Evolutionary conservation across 441 rosid species (phyloP).

Genomic region (Croton laevigatus): DNA sequence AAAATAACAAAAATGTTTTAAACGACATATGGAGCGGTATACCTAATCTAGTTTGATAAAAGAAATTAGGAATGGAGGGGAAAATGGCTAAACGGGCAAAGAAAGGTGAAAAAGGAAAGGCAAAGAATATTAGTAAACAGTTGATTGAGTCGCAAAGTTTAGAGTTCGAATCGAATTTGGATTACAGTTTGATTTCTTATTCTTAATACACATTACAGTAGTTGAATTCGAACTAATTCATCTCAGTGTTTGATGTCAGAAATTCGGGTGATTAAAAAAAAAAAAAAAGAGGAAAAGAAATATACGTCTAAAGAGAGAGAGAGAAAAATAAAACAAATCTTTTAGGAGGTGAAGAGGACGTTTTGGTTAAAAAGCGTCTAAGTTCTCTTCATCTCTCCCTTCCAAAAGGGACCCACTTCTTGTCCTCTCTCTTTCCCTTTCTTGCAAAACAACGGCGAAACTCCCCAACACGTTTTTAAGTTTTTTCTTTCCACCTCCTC

Average conservation of each 20-base stretch:
- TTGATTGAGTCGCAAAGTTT: too few species aligned
- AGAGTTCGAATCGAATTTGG: too few species aligned
- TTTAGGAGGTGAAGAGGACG: conserved; percentile 37
- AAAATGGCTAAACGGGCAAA: background rate
- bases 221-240: too few species aligned
- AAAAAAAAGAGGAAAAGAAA: background rate
- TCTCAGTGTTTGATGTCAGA: too few species aligned
- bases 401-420: conserved; percentile 33
- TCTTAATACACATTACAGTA: too few species aligned
- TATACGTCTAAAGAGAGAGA: conserved; percentile 7
- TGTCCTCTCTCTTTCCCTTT: conserved; percentile 12
- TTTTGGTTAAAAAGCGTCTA: conserved; percentile 55
- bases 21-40: too few species aligned
- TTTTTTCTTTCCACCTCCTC: background rate
- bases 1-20: too few species aligned
- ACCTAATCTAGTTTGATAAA: too few species aligned
- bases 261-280: too few species aligned
- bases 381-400: conserved; percentile 57
- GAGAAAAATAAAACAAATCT: conserved; percentile 20
- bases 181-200: too few species aligned
- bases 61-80: background rate
- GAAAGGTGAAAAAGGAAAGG: background rate
- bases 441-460: conserved; percentile 41
- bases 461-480: background rate
- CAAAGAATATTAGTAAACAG: too few species aligned